These are phyloP conservation scores for Malus hybrid DNA, from an alignment of 331 rosid genomes.

Conservation along the genomic window DNA sequence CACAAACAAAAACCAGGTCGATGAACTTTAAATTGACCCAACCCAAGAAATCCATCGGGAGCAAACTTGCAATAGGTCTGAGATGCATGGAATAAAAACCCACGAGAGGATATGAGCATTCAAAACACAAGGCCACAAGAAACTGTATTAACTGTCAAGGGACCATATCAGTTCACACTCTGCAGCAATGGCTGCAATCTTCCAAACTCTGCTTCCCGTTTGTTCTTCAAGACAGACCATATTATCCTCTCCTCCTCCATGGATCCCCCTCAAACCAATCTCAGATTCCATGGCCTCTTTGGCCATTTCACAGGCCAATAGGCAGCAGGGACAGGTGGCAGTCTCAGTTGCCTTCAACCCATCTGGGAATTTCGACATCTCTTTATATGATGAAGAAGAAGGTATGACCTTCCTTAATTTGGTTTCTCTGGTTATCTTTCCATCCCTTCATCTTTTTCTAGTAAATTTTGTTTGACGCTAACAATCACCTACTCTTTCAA, in stretches of 20 bases:
- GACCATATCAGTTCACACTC: background rate
- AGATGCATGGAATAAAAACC: background rate
- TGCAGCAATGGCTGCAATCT: constrained; percentile 38
- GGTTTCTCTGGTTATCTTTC: background rate
- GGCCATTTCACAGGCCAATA: constrained; percentile 6
- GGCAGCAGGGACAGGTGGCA: constrained; percentile 32
- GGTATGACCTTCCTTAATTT: constrained; percentile 25
- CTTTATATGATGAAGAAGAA: constrained; percentile 51
- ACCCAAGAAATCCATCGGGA: background rate
- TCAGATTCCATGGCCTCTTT: constrained; percentile 21
- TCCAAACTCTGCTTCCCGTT: constrained; percentile 48
- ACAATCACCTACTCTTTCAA: background rate
- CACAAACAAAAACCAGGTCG: background rate
- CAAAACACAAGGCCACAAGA: constrained; percentile 10
- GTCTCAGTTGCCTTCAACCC: constrained; percentile 84
- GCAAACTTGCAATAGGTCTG: background rate
- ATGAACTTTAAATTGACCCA: background rate
- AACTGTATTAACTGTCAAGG: constrained; percentile 10
- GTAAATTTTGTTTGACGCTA: background rate
- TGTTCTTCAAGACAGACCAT: constrained; percentile 34
- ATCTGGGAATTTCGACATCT: constrained; percentile 70
- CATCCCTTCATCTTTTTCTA: background rate
- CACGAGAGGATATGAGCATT: background rate
- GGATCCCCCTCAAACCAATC: constrained; percentile 30
- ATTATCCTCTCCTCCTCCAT: constrained; percentile 20